Conservation (phyloP, 306 rosid genomes). For the Malus sieversii region DNA sequence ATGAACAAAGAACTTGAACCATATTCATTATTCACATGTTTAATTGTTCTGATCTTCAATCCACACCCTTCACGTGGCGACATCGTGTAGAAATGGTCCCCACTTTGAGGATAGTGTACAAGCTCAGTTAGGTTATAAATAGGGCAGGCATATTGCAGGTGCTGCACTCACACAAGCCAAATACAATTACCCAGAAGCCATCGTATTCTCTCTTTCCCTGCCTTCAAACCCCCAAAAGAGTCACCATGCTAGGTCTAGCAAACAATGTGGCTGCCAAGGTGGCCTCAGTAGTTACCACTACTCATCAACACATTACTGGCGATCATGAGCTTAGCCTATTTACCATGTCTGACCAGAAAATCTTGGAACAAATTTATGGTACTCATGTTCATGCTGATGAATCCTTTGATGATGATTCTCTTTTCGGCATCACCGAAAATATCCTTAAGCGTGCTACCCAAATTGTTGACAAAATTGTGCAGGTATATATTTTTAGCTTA, state of each 20-base stretch:
- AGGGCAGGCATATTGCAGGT: neutral
- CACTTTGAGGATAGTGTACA: neutral
- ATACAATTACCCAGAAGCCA: too few relatives aligned
- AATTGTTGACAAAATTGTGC: conserved; percentile 44
- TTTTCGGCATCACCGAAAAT: conserved; percentile 40
- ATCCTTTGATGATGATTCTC: conserved; percentile 38
- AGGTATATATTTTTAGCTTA: conserved; percentile 17
- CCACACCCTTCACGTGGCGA: neutral
- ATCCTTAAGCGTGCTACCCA: conserved; percentile 38
- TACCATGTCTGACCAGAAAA: conserved; percentile 36
- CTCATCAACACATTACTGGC: neutral
- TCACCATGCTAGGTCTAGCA: neutral
- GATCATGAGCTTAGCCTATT: conserved; percentile 28
- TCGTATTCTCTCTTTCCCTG: neutral
- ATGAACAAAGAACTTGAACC: too few relatives aligned
- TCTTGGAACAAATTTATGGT: conserved; percentile 35
- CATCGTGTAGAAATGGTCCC: neutral
- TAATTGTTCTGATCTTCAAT: neutral
- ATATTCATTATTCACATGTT: too few relatives aligned
- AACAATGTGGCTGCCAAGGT: conserved; percentile 2
- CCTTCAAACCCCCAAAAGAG: neutral
- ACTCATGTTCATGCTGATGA: conserved; percentile 45
- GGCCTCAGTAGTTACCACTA: neutral
- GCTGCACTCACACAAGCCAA: neutral
- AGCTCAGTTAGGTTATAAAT: neutral